Conservation (phyloP, 768 basidiomycete species). For the Tricholoma saponaceum region DNA sequence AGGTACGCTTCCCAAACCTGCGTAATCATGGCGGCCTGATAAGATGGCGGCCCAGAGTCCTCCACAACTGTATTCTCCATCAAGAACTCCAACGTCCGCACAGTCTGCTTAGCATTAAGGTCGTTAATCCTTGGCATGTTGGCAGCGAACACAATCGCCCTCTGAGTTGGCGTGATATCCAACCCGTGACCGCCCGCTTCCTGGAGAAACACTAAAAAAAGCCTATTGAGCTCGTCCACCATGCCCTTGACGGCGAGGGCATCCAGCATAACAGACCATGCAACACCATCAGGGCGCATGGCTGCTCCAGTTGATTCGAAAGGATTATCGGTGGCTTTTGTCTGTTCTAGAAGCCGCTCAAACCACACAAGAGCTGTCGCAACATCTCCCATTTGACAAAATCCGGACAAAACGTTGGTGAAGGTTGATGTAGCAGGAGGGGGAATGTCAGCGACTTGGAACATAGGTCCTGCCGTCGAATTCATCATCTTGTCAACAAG, state of each 20-base stretch:
- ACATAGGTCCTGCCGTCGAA: slow-evolving; percentile 30
- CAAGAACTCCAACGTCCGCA: slow-evolving; percentile 20
- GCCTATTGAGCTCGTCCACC: slow-evolving; percentile 50
- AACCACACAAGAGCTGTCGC: slow-evolving; percentile 70
- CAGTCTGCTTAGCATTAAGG: slow-evolving; percentile 13
- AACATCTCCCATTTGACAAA: slow-evolving; percentile 58
- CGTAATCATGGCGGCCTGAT: slow-evolving; percentile 10
- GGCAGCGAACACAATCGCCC: slow-evolving; percentile 35
- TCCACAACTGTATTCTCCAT: neutral
- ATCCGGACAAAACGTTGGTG: slow-evolving; percentile 59
- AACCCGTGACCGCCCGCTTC: slow-evolving; percentile 28
- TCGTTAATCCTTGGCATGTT: slow-evolving; percentile 25
- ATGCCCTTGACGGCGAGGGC: slow-evolving; percentile 45
- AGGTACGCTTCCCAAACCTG: slow-evolving; percentile 27
- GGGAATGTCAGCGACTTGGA: slow-evolving; percentile 41
- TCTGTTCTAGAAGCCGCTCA: slow-evolving; percentile 48
- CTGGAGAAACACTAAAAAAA: slow-evolving; percentile 40
- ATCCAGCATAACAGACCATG: slow-evolving; percentile 61
- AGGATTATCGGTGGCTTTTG: slow-evolving; percentile 26
- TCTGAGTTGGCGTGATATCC: slow-evolving; percentile 32
- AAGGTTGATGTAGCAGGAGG: slow-evolving; percentile 62
- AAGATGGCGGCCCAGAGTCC: neutral
- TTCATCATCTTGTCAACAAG: slow-evolving; percentile 72
- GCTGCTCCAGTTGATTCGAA: slow-evolving; percentile 40
- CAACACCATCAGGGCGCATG: slow-evolving; percentile 45